Percentiles rank a stretch among this genome's conserved stretches.
These are phyloP conservation scores for Nicotiana rustica DNA, from an alignment of 305 asterid species.

Conservation along the genomic window DNA sequence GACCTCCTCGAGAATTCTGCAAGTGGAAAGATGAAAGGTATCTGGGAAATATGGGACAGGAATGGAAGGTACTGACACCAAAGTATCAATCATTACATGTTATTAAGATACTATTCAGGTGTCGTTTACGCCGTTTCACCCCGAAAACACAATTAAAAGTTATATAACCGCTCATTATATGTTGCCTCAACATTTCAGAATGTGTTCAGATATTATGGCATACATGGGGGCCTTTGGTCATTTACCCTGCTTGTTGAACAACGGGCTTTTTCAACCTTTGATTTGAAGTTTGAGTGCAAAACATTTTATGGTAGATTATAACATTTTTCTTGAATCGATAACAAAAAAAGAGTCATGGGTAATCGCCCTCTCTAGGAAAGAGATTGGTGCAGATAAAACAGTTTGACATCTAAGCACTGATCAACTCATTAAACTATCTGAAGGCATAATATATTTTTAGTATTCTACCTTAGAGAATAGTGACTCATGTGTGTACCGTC, in stretches of 20 bases:
- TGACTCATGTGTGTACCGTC: background rate
- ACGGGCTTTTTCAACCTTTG: background rate
- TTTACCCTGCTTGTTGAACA: constrained; percentile 6
- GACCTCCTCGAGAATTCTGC: background rate
- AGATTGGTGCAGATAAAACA: background rate
- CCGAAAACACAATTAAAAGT: background rate
- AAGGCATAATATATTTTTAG: background rate
- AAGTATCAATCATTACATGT: constrained; percentile 13
- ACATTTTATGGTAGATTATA: constrained; percentile 5
- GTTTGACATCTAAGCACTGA: background rate
- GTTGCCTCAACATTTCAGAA: constrained; percentile 24
- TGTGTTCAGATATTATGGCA: background rate
- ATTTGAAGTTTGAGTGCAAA: background rate
- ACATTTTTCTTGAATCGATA: background rate
- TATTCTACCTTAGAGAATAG: background rate
- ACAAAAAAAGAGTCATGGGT: background rate
- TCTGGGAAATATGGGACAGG: background rate
- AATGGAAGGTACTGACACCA: background rate
- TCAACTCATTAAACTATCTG: background rate
- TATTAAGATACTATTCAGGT: background rate
- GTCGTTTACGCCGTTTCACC: background rate
- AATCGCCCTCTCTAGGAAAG: background rate
- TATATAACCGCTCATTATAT: background rate
- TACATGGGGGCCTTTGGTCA: background rate
- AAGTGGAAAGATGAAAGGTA: constrained; percentile 7